Evolutionary conservation across 192 early-diverging fungal species (phyloP).

Genomic region (Podila epicladia): DNA sequence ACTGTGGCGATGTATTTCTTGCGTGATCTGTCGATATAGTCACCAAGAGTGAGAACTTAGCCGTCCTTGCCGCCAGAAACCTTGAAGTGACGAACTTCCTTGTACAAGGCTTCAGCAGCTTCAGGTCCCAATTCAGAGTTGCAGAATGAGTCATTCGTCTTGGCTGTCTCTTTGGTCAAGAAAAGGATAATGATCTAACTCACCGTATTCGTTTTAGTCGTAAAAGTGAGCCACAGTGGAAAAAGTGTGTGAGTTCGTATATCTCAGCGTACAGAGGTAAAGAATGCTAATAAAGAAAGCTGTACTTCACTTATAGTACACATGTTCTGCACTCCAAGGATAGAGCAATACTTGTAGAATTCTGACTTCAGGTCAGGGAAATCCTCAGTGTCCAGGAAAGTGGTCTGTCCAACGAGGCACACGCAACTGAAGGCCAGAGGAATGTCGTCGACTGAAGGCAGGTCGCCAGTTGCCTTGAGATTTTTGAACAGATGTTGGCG

Average conservation of each 20-base stretch:
- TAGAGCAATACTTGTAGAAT: neutral
- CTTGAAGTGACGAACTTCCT: too few species aligned
- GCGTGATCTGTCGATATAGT: too few species aligned
- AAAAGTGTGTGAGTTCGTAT: neutral
- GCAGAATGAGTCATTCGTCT: neutral
- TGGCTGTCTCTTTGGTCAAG: neutral
- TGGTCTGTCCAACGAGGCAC: neutral
- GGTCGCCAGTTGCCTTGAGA: neutral
- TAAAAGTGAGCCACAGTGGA: conserved; percentile 3
- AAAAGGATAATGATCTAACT: neutral
- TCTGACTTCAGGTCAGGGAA: neutral
- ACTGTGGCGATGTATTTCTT: too few species aligned
- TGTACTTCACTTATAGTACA: neutral
- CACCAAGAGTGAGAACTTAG: too few species aligned
- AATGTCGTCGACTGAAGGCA: neutral
- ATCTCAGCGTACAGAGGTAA: too few species aligned
- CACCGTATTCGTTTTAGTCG: neutral
- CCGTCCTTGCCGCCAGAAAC: too few species aligned
- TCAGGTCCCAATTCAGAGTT: too few species aligned
- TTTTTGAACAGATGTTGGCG: neutral
- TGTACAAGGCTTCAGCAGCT: too few species aligned
- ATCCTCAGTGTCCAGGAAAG: neutral
- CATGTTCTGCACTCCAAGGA: neutral
- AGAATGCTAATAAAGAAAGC: too few species aligned
- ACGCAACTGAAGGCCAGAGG: neutral